These are phyloP conservation scores for Hypoxylon sp. DNA, from an alignment of 2,329 filamentous ascomycete genomes.

Conservation along the genomic window DNA sequence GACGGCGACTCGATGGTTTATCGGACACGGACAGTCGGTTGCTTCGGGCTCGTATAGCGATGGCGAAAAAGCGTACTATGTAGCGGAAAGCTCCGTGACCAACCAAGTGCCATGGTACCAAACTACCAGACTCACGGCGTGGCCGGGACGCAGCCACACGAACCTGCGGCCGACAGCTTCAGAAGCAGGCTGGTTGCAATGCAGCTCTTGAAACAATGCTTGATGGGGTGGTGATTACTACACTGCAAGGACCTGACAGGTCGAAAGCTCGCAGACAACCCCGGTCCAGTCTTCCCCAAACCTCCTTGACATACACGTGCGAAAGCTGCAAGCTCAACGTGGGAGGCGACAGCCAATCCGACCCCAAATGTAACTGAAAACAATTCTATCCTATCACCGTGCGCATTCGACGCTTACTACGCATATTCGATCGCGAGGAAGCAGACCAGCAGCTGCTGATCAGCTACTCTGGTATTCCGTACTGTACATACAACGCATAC, in stretches of 20 bases:
- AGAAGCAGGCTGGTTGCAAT: constrained; percentile 30
- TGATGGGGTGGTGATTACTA: constrained; percentile 42
- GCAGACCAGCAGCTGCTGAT: constrained; percentile 33
- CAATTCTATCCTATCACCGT: constrained; percentile 22
- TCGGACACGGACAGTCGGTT: constrained; percentile 24
- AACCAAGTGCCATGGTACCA: constrained; percentile 24
- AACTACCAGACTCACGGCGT: constrained; percentile 37
- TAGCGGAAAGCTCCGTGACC: constrained; percentile 6
- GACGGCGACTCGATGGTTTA: constrained; percentile 8
- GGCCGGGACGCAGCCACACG: constrained; percentile 34
- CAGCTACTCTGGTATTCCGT: constrained; percentile 9
- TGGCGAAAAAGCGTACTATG: not conserved
- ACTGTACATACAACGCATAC: not conserved
- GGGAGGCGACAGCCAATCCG: constrained; percentile 38
- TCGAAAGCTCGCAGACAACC: constrained; percentile 37
- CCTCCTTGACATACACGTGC: constrained; percentile 44
- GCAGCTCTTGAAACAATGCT: constrained; percentile 40
- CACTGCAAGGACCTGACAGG: constrained; percentile 39
- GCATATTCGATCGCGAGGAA: constrained; percentile 28
- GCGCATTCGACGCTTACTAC: constrained; percentile 45
- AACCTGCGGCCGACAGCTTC: constrained; percentile 24
- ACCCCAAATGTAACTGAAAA: constrained; percentile 43
- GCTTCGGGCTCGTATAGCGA: constrained; percentile 24
- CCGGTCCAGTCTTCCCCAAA: constrained; percentile 38
- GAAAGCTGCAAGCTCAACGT: constrained; percentile 44